These are phyloP conservation scores for Dendrothele bispora DNA, from an alignment of 768 basidiomycete species.

Conservation along the genomic window DNA sequence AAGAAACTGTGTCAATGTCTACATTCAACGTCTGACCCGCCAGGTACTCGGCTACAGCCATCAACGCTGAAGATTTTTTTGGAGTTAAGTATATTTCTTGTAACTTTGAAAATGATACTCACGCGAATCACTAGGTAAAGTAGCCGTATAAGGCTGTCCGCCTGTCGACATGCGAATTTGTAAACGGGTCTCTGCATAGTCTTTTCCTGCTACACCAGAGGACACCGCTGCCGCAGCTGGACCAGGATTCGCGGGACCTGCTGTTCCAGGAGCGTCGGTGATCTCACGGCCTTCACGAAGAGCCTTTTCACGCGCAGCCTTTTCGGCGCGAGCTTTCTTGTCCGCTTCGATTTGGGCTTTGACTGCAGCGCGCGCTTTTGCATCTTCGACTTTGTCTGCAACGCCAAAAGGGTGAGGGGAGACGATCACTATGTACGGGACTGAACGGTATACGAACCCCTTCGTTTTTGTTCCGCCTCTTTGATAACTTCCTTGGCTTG, in stretches of 20 bases:
- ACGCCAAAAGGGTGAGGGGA: background rate
- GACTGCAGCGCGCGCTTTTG: conserved; percentile 80
- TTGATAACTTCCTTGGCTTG: conserved; percentile 78
- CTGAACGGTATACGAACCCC: conserved; percentile 47
- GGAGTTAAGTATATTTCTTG: background rate
- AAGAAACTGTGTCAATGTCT: conserved; percentile 74
- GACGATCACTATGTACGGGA: background rate
- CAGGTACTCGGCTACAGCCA: conserved; percentile 84
- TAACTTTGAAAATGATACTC: conserved; percentile 26
- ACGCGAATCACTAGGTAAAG: conserved; percentile 79
- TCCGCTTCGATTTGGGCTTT: conserved; percentile 95
- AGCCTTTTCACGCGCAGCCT: conserved; percentile 88
- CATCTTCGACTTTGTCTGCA: conserved; percentile 88
- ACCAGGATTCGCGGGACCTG: conserved; percentile 31
- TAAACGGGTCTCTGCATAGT: conserved; percentile 84
- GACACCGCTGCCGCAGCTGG: conserved; percentile 34
- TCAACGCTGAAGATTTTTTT: conserved; percentile 52
- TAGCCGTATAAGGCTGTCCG: conserved; percentile 78
- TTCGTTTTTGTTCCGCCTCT: conserved; percentile 79
- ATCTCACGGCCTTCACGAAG: conserved; percentile 73
- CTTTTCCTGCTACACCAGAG: conserved; percentile 57
- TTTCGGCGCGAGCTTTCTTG: conserved; percentile 86
- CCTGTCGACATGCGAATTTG: conserved; percentile 88
- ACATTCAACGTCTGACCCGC: conserved; percentile 71
- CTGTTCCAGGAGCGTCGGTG: conserved; percentile 28